Base-by-base conservation (phyloP, 805 yeast species). In the Danielia reshetovae region DNA sequence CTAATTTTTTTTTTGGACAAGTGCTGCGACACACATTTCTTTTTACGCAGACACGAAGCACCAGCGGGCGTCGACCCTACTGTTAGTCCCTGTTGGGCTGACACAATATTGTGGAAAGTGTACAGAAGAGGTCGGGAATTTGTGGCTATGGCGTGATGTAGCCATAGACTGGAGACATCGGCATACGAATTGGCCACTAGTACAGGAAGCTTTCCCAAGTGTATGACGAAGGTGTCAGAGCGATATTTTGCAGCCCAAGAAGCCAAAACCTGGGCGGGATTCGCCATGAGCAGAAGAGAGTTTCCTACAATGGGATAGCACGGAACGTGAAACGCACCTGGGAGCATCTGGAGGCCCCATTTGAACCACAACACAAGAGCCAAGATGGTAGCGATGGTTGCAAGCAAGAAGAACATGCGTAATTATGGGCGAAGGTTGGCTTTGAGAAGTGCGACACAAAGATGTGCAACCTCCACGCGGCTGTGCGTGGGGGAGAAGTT, bases 101-200 rank as follows among this genome's bases (percentile, higher is more conserved):
- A 70, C 27, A 82, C 63, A 2, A 82, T 65, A 13, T 67, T 60
- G 57, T 85, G 93, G 57, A 85, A 84, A 1, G 88, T 81, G 54
- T 74, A 75, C 35, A 73, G 62, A 14, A 68, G 56, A 0, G 93
- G 93, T 27, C 94, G 61, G 1, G 90, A 83, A 46, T 76, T 79
- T 40, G 74, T 75, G 3, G 79, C 73, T 22, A 63, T 52, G 6
- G 77, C 60, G 28, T 55, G 40, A 11, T 46, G 48, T 18, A 71
- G 54, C 84, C 85, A 81, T 3, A 84, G 56, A 16, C 60, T 60
- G 24, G 57, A 53, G 1, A 79, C 76, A 5, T 81, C 70, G 4
- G 68, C 72, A 44, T 61, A 79, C 1, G 82, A 71, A 50, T 84
- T 81, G n/a, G 78, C 89, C 12, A 85, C 79, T 9, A 85, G 69